A percentile compares a stretch with the other conserved stretches of the same genome.
phyloP scores from a whole-genome alignment of 192 early-diverging fungal species.

The Backusella tarrabulga region DNA sequence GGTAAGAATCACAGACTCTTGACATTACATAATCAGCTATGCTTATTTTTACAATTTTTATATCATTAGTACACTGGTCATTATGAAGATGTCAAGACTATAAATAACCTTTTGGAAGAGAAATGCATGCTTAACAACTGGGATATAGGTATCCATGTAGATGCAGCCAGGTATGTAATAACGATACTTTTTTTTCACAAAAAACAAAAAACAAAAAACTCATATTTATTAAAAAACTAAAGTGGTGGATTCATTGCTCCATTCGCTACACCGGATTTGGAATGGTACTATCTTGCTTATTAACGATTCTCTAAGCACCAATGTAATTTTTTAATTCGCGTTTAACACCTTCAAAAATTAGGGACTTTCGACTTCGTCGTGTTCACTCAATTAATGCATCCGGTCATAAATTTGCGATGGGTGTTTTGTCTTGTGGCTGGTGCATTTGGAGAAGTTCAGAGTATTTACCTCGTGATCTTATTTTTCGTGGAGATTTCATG shows the following conservation, averaged over 20 bases:
- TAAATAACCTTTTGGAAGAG: conserved; percentile 60
- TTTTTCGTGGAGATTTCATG: conserved; percentile 73
- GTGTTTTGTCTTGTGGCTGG: conserved; percentile 80
- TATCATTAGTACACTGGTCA: conserved; percentile 66
- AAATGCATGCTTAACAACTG: conserved; percentile 59
- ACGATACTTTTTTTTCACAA: not conserved
- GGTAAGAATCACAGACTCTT: conserved; percentile 2
- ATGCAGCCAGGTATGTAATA: conserved; percentile 57
- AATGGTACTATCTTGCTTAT: conserved; percentile 52
- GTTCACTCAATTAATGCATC: conserved; percentile 83
- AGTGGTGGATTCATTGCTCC: conserved; percentile 83
- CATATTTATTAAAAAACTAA: not conserved
- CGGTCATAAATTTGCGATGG: conserved; percentile 85
- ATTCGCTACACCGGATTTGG: conserved; percentile 70
- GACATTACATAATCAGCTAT: not conserved
- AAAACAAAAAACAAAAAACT: not conserved
- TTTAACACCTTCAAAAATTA: not conserved
- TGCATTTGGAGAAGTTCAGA: conserved; percentile 67
- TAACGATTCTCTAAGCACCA: not conserved
- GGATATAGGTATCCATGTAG: conserved; percentile 79
- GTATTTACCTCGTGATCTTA: conserved; percentile 70
- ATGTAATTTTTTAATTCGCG: not conserved
- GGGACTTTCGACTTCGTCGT: conserved; percentile 57
- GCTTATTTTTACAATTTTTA: not conserved
- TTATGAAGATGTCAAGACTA: conserved; percentile 69